Base-by-base conservation (phyloP, 1,284 basidiomycete genomes). In the Schizophyllum amplum region DNA sequence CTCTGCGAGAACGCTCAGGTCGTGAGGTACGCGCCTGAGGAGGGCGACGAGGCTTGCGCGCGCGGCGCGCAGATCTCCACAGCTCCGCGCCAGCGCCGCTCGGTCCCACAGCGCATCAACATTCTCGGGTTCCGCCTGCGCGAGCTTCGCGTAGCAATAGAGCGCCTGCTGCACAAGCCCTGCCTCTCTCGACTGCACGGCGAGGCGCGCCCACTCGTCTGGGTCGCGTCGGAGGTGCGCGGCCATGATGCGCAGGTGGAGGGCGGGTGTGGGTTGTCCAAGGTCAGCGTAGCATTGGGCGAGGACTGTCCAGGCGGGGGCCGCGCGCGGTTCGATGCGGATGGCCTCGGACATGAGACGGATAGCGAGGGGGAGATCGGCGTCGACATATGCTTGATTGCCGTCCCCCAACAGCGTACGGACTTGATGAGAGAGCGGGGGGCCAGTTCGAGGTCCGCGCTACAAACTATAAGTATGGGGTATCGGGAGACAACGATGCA, bases 31-130 rank as follows among this genome's bases (percentile, higher is more conserved):
- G 17, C 84, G 79, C 61, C 84, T 86, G 53, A 96, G 76, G 58
- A 94, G 87, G 13, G 83, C 81, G 24, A 87, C 72, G 65, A 94
- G 86, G 0, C 90, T 86, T 58, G 83, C 80, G 13, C 87, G 82
- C 0, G 94, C 91, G 22, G 83, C 87, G 61, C 79, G 76, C 48
- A 86, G 72, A 42, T 92, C 84, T 0, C 83, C 86, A 25, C 87
- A 80, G 61, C 92, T 84, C 62, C 87, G 87, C 4, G 94, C 87
- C 5, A 98, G 78, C 3, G 82, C 75, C 0, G 94, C 92, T 1
- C 94, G 83, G 63, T 98, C 94, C 92, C 93, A 98, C 23, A 96
- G 80, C 1, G 90, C 87, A 59, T 90, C 86, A 7, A 92, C 80
- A 61, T 98, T 94, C 4, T 79, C 77, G 4, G 90, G 87, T 66